phyloP scores from a whole-genome alignment of 192 early-diverging fungal genomes.

The Diversispora eburnea region DNA sequence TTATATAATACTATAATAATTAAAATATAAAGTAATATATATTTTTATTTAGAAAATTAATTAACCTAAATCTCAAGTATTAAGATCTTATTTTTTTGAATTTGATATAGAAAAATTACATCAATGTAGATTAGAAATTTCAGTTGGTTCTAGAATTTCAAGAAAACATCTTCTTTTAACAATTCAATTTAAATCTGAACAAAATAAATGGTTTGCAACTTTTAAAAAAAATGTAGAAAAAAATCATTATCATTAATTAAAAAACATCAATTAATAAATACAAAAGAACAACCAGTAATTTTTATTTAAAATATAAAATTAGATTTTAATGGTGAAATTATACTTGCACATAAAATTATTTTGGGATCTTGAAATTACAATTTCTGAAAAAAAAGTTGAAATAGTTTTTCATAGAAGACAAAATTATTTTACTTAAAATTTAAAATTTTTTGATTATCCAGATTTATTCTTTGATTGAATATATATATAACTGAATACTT shows the following conservation, averaged over 20 bases:
- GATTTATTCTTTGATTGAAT: no score
- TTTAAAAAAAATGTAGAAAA: neutral
- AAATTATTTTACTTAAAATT: no score
- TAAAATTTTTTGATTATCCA: no score
- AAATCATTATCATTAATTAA: neutral
- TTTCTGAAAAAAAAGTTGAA: no score
- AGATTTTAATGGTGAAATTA: constrained; percentile 8
- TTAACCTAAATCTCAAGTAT: neutral
- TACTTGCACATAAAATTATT: no score
- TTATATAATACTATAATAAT: no score
- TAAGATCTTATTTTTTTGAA: neutral
- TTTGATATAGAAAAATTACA: constrained; percentile 1
- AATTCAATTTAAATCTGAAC: neutral
- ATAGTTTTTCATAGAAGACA: no score
- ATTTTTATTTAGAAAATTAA: neutral
- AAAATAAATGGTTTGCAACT: constrained; percentile 1
- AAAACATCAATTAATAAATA: neutral
- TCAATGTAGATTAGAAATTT: neutral
- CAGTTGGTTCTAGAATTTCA: neutral
- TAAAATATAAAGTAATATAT: neutral
- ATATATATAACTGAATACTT: no score
- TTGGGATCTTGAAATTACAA: no score
- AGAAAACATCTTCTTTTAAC: neutral
- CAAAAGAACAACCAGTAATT: neutral
- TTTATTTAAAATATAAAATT: neutral